phyloP scores from a whole-genome alignment of 2,329 filamentous ascomycete species.

The Trichophyton mentagrophytes region DNA sequence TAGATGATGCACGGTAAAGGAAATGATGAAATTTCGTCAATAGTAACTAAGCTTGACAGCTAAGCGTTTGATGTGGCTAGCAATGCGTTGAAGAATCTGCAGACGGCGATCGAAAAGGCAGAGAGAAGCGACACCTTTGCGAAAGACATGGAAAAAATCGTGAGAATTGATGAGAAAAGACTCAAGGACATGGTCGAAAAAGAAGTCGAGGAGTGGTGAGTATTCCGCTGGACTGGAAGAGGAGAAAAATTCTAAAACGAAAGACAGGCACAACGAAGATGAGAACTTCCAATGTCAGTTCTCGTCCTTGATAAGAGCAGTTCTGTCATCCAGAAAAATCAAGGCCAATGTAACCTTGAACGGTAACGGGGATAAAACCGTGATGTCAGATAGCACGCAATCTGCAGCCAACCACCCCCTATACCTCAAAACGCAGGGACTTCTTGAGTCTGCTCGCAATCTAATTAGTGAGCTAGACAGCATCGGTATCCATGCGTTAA shows the following conservation, averaged over 20 bases:
- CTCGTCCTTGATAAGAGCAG: constrained; percentile 6
- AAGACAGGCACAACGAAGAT: constrained; percentile 8
- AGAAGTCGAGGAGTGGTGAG: constrained; percentile 10
- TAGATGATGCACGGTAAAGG: constrained; percentile 10
- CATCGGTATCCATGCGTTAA: constrained; percentile 6
- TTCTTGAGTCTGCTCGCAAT: constrained; percentile 8
- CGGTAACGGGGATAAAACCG: not conserved
- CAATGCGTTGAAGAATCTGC: constrained; percentile 11
- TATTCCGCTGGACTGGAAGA: not conserved
- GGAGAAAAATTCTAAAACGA: not conserved
- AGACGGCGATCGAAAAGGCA: constrained; percentile 10
- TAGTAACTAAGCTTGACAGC: not conserved
- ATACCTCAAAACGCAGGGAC: constrained; percentile 6
- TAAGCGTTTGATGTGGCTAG: constrained; percentile 5
- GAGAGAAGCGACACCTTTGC: constrained; percentile 14
- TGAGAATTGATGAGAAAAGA: constrained; percentile 12
- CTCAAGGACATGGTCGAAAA: constrained; percentile 9
- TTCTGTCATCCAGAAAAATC: not conserved
- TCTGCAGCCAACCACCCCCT: constrained; percentile 7
- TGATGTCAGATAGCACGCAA: not conserved
- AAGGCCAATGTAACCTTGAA: not conserved
- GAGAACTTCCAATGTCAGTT: constrained; percentile 11
- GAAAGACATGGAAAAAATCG: constrained; percentile 12
- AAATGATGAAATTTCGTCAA: too few relatives aligned
- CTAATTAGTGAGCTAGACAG: constrained; percentile 10